Evolutionary conservation across 805 yeast genomes (phyloP), one percentile per base, ranked within the genome.

Genomic region (Yarrowia alimentaria): DNA sequence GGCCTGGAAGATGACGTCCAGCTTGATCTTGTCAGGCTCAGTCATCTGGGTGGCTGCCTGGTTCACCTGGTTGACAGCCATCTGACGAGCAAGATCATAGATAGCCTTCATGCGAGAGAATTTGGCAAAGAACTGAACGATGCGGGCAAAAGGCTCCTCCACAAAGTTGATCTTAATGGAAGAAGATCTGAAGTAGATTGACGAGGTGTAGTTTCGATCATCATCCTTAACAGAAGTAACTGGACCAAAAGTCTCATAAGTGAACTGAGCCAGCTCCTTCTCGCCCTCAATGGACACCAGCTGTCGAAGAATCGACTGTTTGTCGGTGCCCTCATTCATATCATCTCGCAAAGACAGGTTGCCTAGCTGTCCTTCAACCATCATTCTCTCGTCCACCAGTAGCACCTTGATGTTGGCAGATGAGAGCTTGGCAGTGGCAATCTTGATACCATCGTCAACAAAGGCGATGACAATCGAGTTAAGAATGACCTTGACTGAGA

Each of bases 21-120:
- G 76, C 56, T 81, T 80, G 67, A 89, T 80, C 56, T 73, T 76
- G 12, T 70, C 72, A 19, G 60, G 58, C 33, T 76, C 76, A 33
- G 81, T 72, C n/a, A n/a, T n/a, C 28, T 30, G 26, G 3, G 28
- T 30, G 32, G 71, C 79, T 0, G 94, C 93, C 63, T 86, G 95
- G 34, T 71, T 79, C 0, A 93, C 93, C 63, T 86, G 95, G 57
- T 83, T 78, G 57, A 88, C 77, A 0, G 98, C 96, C 9, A 89
- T 86, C 60, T 83, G 87, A 53, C 98, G 76, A 0, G 98, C 95
- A 16, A 77, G 71, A 60, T 93, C 99, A 64, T 85, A 94, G n/a
- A 90, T 73, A 4, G 77, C 78, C 65, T 93, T 93, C 95, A 91
- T 87, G 58, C 77, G 77, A 53, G 80, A 83, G 60, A 94, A 85